Conservation (phyloP, 352 stramenopile genomes). For the Hyaloperonospora brassicae region DNA sequence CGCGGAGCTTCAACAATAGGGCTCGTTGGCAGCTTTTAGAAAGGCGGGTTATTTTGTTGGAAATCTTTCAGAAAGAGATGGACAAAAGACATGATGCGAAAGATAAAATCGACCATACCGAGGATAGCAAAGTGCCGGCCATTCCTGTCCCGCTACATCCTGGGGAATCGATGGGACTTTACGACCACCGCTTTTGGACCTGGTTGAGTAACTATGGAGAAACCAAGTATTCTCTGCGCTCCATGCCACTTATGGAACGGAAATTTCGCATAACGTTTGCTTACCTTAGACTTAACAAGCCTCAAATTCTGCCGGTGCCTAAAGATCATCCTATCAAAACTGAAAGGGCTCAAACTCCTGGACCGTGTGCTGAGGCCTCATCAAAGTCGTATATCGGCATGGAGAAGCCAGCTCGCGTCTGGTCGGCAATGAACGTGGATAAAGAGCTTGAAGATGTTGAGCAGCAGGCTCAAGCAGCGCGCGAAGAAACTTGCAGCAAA, state of each 20-base stretch:
- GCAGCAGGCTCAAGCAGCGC: neutral
- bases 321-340: neutral
- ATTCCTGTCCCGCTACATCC: conserved; percentile 22
- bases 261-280: conserved; percentile 22
- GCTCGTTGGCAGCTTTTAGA: conserved; percentile 16
- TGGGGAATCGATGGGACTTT: conserved; percentile 23
- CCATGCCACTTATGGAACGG: conserved; percentile 12
- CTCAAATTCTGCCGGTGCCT: neutral
- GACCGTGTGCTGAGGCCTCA: conserved; percentile 4
- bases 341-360: neutral
- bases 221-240: conserved; percentile 18
- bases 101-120: neutral
- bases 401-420: conserved; percentile 10
- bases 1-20: conserved; percentile 6
- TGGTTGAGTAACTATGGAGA: conserved; percentile 17
- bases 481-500: conserved; percentile 9
- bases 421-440: conserved; percentile 8
- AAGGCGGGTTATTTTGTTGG: conserved; percentile 16
- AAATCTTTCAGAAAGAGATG: conserved; percentile 14
- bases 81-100: neutral
- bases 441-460: conserved; percentile 3
- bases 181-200: conserved; percentile 22
- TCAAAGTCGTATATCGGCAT: conserved; percentile 8
- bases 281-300: conserved; percentile 11
- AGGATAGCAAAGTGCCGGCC: conserved; percentile 1